Evolutionary conservation across 1,284 basidiomycete species (phyloP), one percentile per base, ranked within the genome.

Genomic region (Thelephora terrestris): DNA sequence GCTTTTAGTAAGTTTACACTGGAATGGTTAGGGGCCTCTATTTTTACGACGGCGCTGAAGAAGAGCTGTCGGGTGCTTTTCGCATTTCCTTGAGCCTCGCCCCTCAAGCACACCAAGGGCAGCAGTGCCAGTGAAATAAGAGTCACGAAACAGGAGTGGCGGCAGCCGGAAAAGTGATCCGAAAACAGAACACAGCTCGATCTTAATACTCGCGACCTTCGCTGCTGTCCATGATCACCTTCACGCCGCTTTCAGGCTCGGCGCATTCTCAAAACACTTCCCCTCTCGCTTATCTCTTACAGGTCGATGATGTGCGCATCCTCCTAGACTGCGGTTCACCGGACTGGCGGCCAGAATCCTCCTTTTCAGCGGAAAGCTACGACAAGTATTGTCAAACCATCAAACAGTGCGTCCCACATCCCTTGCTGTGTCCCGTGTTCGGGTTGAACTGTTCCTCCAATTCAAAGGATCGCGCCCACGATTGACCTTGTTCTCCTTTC

Each of bases 301-400:
- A 98, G 63, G 81, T 99, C 50, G 96, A 99, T 71, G 91, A 95
- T 66, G 85, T 96, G 23, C 78, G 83, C 47, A 91, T 99, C 58
- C 76, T 99, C 29, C 76, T 99, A 49, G 96, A 99, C 70, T 92
- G 95, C 65, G 95, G 95, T 9, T 85, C 81, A n/a, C 78, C 83
- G 48, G 91, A 85, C 69, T 96, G 77, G 91, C 80, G 67, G 59
- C 91, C 72, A 54, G 85, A 73, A 61, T 63, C 64, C 58, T 71
- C 67, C 47, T 67, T 63, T 58, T 61, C 61, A 24, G 53, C 61
- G 27, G 55, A 55, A 17, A 64, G 56, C 25, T 52, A 61, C 23
- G 61, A 66, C 34, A 67, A 71, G 45, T 90, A 90, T 56, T 85
- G 81, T 56, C 65, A 77, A 49, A 66, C 74, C 38, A 66, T 91